Percentiles rank a stretch among this genome's conserved stretches.
Evolutionary conservation across 1,284 basidiomycete species (phyloP).

Genomic region (Anthracocystis setariae): DNA sequence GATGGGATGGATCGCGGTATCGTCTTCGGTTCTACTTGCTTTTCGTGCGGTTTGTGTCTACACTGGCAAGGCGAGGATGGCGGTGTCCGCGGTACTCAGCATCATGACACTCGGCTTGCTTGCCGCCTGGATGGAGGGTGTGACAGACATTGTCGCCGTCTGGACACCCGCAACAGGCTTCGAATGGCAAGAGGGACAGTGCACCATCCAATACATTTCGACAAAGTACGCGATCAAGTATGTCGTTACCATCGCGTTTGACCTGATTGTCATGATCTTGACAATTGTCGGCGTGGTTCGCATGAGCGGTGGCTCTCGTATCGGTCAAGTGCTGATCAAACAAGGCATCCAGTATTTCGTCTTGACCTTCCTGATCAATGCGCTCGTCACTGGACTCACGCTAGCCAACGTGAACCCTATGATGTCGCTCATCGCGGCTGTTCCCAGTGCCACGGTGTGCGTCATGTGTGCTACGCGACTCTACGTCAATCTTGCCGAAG

Average conservation of each 20-base stretch:
- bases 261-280: slow-evolving; percentile 45
- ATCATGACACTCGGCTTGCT: slow-evolving; percentile 41
- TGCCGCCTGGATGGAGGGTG: slow-evolving; percentile 54
- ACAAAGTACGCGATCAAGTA: slow-evolving; percentile 45
- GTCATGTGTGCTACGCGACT: slow-evolving; percentile 52
- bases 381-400: slow-evolving; percentile 45
- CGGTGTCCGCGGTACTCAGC: slow-evolving; percentile 26
- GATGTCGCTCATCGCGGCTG: slow-evolving; percentile 52
- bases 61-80: slow-evolving; percentile 21
- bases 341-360: slow-evolving; percentile 59
- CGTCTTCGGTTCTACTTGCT: slow-evolving; percentile 37
- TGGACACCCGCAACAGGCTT: slow-evolving; percentile 36
- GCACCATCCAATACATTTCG: slow-evolving; percentile 26
- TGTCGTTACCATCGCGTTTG: slow-evolving; percentile 45
- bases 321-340: slow-evolving; percentile 47
- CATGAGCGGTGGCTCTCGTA: slow-evolving; percentile 46
- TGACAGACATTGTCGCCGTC: slow-evolving; percentile 25
- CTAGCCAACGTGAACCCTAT: slow-evolving; percentile 48
- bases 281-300: slow-evolving; percentile 51
- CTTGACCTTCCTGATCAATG: slow-evolving; percentile 45
- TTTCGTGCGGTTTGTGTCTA: slow-evolving; percentile 48
- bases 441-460: slow-evolving; percentile 45
- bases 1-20: slow-evolving; percentile 46
- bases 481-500: slow-evolving; percentile 49
- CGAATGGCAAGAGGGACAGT: slow-evolving; percentile 44